A percentile compares a stretch with the other conserved stretches of the same genome.
These are phyloP conservation scores for Neonectria neomacrospora DNA, from an alignment of 2,329 filamentous ascomycete genomes.

Conservation along the genomic window DNA sequence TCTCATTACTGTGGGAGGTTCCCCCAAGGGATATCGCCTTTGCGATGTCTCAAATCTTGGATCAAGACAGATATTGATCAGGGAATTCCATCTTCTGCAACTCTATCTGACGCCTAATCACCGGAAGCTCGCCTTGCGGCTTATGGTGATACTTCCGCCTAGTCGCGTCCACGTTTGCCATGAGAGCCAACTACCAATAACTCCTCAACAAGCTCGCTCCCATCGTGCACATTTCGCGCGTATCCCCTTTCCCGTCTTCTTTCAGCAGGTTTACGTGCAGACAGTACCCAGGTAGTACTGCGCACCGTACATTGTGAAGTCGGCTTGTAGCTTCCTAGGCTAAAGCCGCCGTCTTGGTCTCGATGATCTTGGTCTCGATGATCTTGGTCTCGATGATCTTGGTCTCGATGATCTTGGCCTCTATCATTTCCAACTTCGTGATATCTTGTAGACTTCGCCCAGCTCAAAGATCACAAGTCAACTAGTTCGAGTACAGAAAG, in stretches of 20 bases:
- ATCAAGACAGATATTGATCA: not conserved
- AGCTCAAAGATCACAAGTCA: not conserved
- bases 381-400: not conserved
- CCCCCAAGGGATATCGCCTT: conserved; percentile 4
- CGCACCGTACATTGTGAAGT: too few relatives aligned
- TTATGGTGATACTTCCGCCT: not conserved
- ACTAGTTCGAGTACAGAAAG: not conserved
- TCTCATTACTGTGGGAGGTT: conserved; percentile 19
- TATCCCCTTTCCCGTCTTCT: not conserved
- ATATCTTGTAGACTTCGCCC: conserved; percentile 18
- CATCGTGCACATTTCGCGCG: not conserved
- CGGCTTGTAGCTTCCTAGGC: not conserved
- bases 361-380: not conserved
- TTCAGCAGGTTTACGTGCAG: too few relatives aligned
- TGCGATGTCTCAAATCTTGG: not conserved
- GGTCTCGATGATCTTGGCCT: too few relatives aligned
- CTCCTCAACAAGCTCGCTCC: not conserved
- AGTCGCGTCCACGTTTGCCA: not conserved
- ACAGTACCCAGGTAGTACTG: too few relatives aligned
- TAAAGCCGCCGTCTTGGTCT: not conserved
- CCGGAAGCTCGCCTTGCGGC: not conserved
- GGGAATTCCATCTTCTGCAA: not conserved
- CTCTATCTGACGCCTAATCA: not conserved
- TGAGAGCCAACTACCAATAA: not conserved
- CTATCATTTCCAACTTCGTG: conserved; percentile 24